Evolutionary conservation across 1,139 yeast species (phyloP).

Genomic region (Diutina ranongensis): DNA sequence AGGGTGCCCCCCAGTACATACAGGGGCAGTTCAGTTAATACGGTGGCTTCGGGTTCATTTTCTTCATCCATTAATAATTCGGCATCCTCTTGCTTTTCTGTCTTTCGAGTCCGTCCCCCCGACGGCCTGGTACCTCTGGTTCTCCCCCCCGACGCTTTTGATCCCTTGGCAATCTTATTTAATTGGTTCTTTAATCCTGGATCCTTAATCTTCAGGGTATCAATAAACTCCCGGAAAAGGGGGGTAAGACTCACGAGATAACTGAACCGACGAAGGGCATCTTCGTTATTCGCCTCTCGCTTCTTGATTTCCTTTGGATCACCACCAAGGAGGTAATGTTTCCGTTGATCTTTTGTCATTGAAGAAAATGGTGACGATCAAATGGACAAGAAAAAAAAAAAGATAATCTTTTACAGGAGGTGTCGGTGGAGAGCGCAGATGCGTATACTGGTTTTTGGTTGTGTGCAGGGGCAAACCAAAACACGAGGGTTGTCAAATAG

Average conservation of each 20-base stretch:
- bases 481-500: not conserved
- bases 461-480: not conserved
- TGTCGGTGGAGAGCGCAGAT: not conserved
- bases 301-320: constrained; percentile 45
- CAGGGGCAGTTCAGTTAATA: constrained; percentile 55
- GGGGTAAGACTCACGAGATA: constrained; percentile 77
- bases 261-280: constrained; percentile 69
- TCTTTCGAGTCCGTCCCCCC: constrained; percentile 25
- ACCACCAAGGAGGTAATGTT: constrained; percentile 13
- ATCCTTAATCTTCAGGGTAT: constrained; percentile 68
- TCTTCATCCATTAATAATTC: constrained; percentile 49
- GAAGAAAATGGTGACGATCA: no score
- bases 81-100: constrained; percentile 64
- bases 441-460: not conserved
- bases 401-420: not conserved
- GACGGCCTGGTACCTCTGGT: not conserved
- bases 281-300: constrained; percentile 40
- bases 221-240: constrained; percentile 80
- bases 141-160: not conserved
- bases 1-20: constrained; percentile 46
- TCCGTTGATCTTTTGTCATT: not conserved
- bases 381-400: not conserved
- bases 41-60: constrained; percentile 28
- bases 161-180: not conserved
- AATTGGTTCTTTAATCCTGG: constrained; percentile 38